These are phyloP conservation scores for Camelina sativa DNA, from an alignment of 345 rosid genomes.

Conservation along the genomic window DNA sequence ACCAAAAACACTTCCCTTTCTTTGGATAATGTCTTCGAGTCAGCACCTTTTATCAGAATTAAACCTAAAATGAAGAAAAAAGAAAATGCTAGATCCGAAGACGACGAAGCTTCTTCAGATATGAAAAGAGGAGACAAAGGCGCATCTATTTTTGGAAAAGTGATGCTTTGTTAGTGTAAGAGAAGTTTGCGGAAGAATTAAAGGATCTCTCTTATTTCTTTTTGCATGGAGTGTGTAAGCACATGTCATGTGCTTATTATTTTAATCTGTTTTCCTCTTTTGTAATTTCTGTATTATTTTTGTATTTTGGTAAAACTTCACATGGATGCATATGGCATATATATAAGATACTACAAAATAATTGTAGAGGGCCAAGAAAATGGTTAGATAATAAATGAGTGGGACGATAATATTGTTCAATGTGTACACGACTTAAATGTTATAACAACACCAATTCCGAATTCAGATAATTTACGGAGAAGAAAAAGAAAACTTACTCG, in stretches of 20 bases:
- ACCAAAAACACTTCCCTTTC: background rate
- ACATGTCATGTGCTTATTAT: background rate
- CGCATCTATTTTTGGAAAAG: slow-evolving; percentile 41
- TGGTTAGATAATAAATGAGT: slow-evolving; percentile 44
- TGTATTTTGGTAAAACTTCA: slow-evolving; percentile 27
- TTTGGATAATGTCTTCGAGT: slow-evolving; percentile 28
- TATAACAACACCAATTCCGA: background rate
- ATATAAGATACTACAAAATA: slow-evolving; percentile 21
- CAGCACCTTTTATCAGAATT: slow-evolving; percentile 25
- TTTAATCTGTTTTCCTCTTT: background rate
- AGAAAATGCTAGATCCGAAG: slow-evolving; percentile 40
- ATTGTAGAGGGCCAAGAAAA: slow-evolving; percentile 21
- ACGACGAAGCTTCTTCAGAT: slow-evolving; percentile 39
- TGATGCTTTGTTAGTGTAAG: slow-evolving; percentile 37
- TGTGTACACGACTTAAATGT: slow-evolving; percentile 16
- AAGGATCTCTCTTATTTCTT: slow-evolving; percentile 36
- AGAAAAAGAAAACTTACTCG: too few species aligned
- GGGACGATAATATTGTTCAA: slow-evolving; percentile 27
- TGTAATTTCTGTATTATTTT: slow-evolving; percentile 15
- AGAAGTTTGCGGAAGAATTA: slow-evolving; percentile 49
- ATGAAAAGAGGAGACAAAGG: slow-evolving; percentile 30
- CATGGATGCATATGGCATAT: slow-evolving; percentile 31
- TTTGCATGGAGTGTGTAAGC: background rate
- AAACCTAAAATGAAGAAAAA: background rate
- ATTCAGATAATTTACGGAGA: too few species aligned